Evolutionary conservation across 495 filamentous ascomycete genomes (phyloP).

Genomic region (Aspergillus coremiiformis): DNA sequence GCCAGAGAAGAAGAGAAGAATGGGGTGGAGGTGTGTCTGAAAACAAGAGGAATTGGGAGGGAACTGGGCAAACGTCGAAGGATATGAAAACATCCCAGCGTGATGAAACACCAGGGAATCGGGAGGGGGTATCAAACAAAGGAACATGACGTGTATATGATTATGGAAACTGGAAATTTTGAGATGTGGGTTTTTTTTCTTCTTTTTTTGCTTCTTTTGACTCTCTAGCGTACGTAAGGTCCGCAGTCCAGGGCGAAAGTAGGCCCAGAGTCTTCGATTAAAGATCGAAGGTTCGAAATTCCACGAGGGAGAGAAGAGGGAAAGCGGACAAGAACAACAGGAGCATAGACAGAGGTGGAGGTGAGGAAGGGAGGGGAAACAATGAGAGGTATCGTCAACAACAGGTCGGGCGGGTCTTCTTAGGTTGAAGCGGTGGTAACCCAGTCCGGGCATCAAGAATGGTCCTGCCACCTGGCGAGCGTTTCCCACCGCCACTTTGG

Average conservation of each 20-base stretch:
- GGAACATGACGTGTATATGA: background rate
- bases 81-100: background rate
- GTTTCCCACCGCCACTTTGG: constrained; percentile 12
- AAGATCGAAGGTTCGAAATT: background rate
- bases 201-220: constrained; percentile 8
- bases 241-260: constrained; percentile 17
- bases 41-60: constrained; percentile 5
- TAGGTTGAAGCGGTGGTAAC: background rate
- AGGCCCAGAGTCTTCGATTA: constrained; percentile 8
- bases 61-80: background rate
- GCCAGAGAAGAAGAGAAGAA: constrained; percentile 19
- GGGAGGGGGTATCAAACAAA: constrained; percentile 16
- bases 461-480: constrained; percentile 6
- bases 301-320: background rate
- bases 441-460: constrained; percentile 8
- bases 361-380: background rate
- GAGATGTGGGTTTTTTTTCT: constrained; percentile 8
- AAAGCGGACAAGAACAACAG: background rate
- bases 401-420: background rate
- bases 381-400: background rate
- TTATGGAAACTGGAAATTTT: background rate
- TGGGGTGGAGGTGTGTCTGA: constrained; percentile 3
- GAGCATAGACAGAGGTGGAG: constrained; percentile 1
- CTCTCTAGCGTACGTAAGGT: constrained; percentile 7
- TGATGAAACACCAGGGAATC: background rate